Conservation (phyloP, 345 rosid species). For the Nasturtium officinale region DNA sequence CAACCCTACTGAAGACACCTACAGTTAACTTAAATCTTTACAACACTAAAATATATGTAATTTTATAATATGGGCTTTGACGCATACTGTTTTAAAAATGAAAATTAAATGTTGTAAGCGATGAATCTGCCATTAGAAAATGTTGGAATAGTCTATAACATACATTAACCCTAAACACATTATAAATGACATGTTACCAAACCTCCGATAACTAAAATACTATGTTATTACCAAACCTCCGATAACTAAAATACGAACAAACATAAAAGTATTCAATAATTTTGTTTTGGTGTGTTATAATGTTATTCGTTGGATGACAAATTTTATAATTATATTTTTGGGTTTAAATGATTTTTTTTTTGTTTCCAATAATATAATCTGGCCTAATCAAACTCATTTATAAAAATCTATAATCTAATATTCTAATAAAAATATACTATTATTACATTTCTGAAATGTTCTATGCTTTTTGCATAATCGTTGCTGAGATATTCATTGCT, state of each 20-base stretch:
- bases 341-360: not conserved
- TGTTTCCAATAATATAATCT: not conserved
- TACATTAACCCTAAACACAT: too few species aligned
- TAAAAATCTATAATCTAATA: not conserved
- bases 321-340: not conserved
- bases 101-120: too few species aligned
- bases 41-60: not conserved
- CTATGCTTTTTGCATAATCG: slow-evolving; percentile 28
- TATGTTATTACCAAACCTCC: too few species aligned
- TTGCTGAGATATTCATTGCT: slow-evolving; percentile 44
- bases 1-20: not conserved
- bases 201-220: too few species aligned
- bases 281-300: not conserved
- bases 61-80: not conserved
- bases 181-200: too few species aligned
- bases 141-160: not conserved
- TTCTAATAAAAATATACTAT: not conserved
- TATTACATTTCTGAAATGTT: not conserved
- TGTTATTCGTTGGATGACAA: not conserved
- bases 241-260: not conserved
- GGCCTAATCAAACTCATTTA: not conserved
- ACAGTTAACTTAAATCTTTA: not conserved
- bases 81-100: too few species aligned
- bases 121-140: not conserved
- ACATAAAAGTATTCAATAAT: not conserved